Conservation (phyloP, 345 rosid genomes). For the Melaleuca alternifolia region DNA sequence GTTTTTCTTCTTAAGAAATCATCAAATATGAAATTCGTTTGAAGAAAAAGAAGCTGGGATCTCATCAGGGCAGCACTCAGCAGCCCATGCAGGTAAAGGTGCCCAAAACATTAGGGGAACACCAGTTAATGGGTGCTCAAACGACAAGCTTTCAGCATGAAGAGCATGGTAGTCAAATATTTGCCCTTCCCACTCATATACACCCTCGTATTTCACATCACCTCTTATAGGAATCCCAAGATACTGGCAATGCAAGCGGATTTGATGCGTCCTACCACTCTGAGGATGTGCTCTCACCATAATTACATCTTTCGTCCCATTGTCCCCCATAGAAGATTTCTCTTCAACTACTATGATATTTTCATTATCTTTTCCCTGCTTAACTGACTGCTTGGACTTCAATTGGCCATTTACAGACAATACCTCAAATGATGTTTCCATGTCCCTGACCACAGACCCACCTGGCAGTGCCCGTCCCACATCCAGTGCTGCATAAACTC, state of each 20-base stretch:
- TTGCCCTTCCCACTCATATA: slow-evolving; percentile 56
- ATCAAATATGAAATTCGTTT: background rate
- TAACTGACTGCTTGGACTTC: slow-evolving; percentile 7
- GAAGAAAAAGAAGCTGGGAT: background rate
- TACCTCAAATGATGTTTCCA: slow-evolving; percentile 78
- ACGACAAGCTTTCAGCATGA: slow-evolving; percentile 75
- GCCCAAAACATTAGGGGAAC: slow-evolving; percentile 30
- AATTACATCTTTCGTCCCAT: slow-evolving; percentile 32
- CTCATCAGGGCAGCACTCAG: background rate
- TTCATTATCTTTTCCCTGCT: slow-evolving; percentile 11
- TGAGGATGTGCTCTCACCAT: slow-evolving; percentile 66
- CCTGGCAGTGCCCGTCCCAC: slow-evolving; percentile 68
- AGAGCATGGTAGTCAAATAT: slow-evolving; percentile 54
- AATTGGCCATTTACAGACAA: slow-evolving; percentile 44
- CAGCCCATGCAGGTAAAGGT: slow-evolving; percentile 65
- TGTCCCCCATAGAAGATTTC: slow-evolving; percentile 14
- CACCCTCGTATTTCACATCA: slow-evolving; percentile 88
- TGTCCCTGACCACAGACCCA: slow-evolving; percentile 72
- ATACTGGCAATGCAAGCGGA: slow-evolving; percentile 83
- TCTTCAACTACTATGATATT: slow-evolving; percentile 32
- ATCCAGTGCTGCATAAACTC: slow-evolving; percentile 69
- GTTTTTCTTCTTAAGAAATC: background rate
- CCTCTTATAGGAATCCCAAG: slow-evolving; percentile 73
- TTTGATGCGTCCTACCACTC: slow-evolving; percentile 93
- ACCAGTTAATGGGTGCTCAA: slow-evolving; percentile 65